Evolutionary conservation across 2,329 filamentous ascomycete genomes (phyloP).

Genomic region (Penicillium sp.): DNA sequence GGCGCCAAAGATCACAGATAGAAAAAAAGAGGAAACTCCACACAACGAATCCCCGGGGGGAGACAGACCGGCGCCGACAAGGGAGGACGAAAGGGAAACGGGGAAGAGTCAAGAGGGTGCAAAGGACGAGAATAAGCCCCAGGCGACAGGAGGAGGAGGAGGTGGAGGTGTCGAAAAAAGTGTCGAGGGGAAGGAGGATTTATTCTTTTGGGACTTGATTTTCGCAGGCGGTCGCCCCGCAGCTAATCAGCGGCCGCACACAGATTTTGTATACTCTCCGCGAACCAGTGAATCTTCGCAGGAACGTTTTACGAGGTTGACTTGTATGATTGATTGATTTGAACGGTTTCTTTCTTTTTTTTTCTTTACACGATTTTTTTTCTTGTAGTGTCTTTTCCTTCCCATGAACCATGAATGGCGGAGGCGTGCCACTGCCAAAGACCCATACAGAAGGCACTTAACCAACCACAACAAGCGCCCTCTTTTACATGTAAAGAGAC

Average conservation of each 20-base stretch:
- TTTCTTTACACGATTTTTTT: background rate
- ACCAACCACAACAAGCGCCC: background rate
- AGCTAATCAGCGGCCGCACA: conserved; percentile 34
- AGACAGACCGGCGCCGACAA: conserved; percentile 24
- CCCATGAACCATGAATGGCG: background rate
- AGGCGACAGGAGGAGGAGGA: conserved; percentile 12
- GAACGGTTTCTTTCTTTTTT: background rate
- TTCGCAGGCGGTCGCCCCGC: conserved; percentile 31
- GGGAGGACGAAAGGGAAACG: background rate
- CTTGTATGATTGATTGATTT: background rate
- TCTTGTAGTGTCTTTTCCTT: background rate
- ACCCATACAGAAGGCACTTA: conserved; percentile 2
- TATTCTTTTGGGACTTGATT: conserved; percentile 29
- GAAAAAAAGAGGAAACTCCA: conserved; percentile 29
- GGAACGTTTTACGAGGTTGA: background rate
- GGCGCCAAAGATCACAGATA: conserved; percentile 27
- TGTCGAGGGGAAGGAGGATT: conserved; percentile 24
- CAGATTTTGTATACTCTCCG: conserved; percentile 23
- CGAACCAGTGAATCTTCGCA: background rate
- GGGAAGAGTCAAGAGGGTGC: conserved; percentile 1
- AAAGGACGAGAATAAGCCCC: conserved; percentile 19
- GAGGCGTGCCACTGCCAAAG: background rate
- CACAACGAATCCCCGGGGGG: conserved; percentile 21
- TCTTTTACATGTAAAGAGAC: conserved; percentile 76
- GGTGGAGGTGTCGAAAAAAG: conserved; percentile 21